Evolutionary conservation across 805 yeast species (phyloP), one percentile per base, ranked within the genome.

Genomic region (Brettanomyces nanus): DNA sequence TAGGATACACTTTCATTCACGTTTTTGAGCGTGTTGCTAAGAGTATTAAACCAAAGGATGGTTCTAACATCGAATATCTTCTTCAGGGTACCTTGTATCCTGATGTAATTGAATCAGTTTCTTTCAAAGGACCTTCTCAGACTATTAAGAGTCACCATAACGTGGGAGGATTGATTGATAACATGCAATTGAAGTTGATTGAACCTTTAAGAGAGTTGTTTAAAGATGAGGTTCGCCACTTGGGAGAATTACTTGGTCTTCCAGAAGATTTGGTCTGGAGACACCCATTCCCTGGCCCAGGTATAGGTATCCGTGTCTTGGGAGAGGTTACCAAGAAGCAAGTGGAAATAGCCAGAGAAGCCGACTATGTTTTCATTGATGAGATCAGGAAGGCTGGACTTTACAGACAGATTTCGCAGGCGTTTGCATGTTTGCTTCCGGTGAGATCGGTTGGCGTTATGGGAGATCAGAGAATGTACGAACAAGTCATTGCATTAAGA

Each of bases 271-370:
- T 92, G 52, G 97, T 92, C 50, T 90, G 97, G 97, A 85, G 99
- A 74, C 99, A 92, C 62, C 99, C 99, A 41, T 92, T 92, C 95
- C 99, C 99, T 54, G 99, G 99, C 61, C 99, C 99, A 62, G 99
- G 99, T 71, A 84, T 92, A 59, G 99, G 97, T 52, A 92, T 92
- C 63, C 82, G 99, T 68, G 94, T 92, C 40, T 71, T 92, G 35
- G 99, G 99, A 52, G 97, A 90, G 69, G 97, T 92, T 46, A 85
- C 96, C 42, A 83, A 77, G 50, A 78, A 71, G 48, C 98, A 92
- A 69, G 92, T 92, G 41, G 90, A 78, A 58, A 92, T 92, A 59
- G 98, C 97, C 32, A 83, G 97, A 68, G 90, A 86, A 61, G 98
- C 99, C 45, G 99, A 92, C 63, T 73, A 70, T 63, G 92, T 92